Conservation (phyloP, 306 rosid species). For the Dryas alaskensis region DNA sequence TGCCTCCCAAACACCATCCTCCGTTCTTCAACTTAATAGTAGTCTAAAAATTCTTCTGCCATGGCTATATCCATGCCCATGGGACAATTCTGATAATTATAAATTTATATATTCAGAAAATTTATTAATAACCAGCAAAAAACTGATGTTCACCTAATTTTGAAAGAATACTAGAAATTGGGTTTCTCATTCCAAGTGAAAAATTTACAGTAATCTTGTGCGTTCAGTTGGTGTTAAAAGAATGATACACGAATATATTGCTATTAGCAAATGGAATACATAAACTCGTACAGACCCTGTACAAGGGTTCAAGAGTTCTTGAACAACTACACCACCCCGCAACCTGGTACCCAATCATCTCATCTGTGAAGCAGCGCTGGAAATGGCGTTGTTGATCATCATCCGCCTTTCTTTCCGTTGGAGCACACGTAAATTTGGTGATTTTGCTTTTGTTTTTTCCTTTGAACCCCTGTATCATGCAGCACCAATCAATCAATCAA, state of each 20-base stretch:
- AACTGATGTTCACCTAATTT: background rate
- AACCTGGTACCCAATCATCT: constrained; percentile 36
- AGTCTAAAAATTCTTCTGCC: no score
- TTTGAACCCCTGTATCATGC: constrained; percentile 44
- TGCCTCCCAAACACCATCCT: no score
- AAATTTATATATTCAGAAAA: no score
- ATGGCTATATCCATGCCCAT: no score
- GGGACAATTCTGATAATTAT: no score
- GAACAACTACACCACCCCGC: background rate
- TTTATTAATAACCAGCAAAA: no score
- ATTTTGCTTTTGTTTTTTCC: constrained; percentile 71
- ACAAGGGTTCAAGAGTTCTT: constrained; percentile 22
- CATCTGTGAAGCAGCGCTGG: constrained; percentile 74
- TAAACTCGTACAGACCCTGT: constrained; percentile 2
- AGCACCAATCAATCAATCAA: background rate
- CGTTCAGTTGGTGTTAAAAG: background rate
- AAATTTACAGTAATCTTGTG: background rate
- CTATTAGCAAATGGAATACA: background rate
- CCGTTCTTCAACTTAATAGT: no score
- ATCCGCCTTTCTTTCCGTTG: constrained; percentile 54
- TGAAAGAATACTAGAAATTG: background rate
- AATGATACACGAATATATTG: background rate
- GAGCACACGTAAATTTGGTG: constrained; percentile 68
- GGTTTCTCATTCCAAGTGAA: background rate
- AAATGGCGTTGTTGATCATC: constrained; percentile 40